Percentiles rank a stretch among this genome's conserved stretches.
Conservation (phyloP, 371 early-diverging fungal species). For the Syncephalastrum monosporum region DNA sequence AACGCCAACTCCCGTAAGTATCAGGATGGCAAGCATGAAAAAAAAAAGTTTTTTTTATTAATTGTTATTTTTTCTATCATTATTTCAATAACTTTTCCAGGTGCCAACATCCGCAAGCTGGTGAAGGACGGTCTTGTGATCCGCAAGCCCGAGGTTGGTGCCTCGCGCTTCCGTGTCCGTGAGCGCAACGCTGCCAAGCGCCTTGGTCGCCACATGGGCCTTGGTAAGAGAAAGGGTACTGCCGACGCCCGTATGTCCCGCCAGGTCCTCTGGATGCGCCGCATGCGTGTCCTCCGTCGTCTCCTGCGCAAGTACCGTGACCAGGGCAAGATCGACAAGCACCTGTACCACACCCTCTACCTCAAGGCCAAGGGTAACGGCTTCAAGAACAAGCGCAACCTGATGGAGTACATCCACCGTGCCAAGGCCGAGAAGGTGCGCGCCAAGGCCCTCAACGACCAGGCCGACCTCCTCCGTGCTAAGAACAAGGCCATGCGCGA, state of each 20-base stretch:
- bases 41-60: background rate
- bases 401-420: constrained; percentile 99
- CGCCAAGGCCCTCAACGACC: constrained; percentile 93
- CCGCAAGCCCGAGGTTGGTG: constrained; percentile 91
- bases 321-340: constrained; percentile 97
- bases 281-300: constrained; percentile 98
- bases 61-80: background rate
- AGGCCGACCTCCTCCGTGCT: constrained; percentile 97
- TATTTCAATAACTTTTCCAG: constrained; percentile 36
- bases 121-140: constrained; percentile 97
- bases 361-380: constrained; percentile 99
- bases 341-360: constrained; percentile 97
- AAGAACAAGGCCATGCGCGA: constrained; percentile 96
- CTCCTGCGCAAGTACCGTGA: constrained; percentile 98
- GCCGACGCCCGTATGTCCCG: constrained; percentile 99
- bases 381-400: constrained; percentile 99
- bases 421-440: constrained; percentile 99
- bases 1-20: constrained; percentile 96
- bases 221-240: constrained; percentile 98
- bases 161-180: constrained; percentile 96
- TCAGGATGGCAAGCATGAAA: background rate
- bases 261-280: constrained; percentile 98
- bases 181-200: constrained; percentile 93
- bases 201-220: constrained; percentile 98
- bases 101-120: constrained; percentile 96